Conservation (phyloP, 768 basidiomycete genomes). For the Tylopilus felleus region DNA sequence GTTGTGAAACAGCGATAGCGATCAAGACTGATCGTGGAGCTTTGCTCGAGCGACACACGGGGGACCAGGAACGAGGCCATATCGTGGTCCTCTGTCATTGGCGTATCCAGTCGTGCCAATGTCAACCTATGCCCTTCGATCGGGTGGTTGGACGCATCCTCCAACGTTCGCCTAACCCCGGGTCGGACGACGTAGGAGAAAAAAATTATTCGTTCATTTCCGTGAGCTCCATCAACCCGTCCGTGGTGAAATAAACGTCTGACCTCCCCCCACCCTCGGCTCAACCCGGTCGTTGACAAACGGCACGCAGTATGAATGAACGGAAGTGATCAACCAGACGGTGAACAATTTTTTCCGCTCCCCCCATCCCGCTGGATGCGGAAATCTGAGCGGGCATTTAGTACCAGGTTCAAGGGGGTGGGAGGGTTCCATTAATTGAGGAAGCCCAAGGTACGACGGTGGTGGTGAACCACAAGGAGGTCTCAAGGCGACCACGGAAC, state of each 20-base stretch:
- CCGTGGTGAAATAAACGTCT: constrained; percentile 23
- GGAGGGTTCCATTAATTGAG: constrained; percentile 24
- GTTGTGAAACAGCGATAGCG: background rate
- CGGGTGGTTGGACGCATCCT: background rate
- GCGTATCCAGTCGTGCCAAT: background rate
- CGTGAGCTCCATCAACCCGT: constrained; percentile 19
- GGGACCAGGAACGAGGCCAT: background rate
- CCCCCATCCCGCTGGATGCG: background rate
- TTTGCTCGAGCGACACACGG: background rate
- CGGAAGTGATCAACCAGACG: constrained; percentile 3
- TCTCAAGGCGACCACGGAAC: constrained; percentile 26
- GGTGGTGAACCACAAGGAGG: constrained; percentile 20
- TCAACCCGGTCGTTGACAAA: constrained; percentile 1
- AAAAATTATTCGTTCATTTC: constrained; percentile 32
- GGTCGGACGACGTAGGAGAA: constrained; percentile 9
- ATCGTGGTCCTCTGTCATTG: background rate
- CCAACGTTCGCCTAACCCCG: constrained; percentile 13
- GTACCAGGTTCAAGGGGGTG: constrained; percentile 5
- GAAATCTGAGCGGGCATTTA: constrained; percentile 11
- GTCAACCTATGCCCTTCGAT: background rate
- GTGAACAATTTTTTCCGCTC: constrained; percentile 11
- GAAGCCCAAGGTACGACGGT: constrained; percentile 7
- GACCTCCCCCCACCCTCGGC: constrained; percentile 9
- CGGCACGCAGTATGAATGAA: constrained; percentile 16
- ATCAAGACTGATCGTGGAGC: background rate